A percentile compares a stretch with the other conserved stretches of the same genome.
These are phyloP conservation scores for Aurantiochytrium sp. DNA, from an alignment of 108 stramenopile species.

Conservation along the genomic window DNA sequence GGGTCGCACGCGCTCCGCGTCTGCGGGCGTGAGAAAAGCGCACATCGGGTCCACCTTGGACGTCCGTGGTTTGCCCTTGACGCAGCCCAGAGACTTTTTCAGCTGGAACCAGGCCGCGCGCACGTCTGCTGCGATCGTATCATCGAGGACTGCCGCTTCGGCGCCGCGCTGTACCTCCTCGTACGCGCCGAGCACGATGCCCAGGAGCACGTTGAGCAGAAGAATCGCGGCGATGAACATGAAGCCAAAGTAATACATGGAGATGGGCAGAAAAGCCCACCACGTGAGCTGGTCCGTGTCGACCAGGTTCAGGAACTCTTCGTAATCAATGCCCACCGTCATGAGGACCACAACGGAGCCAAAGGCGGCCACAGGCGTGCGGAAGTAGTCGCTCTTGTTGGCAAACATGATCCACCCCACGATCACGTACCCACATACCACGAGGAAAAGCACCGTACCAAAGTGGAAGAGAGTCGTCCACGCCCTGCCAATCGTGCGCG, in stretches of 20 bases:
- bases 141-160: background rate
- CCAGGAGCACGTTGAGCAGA: background rate
- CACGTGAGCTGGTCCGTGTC: background rate
- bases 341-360: background rate
- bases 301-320: background rate
- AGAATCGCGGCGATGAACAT: background rate
- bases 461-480: background rate
- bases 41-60: background rate
- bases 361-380: background rate
- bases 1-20: background rate
- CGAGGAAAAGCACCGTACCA: background rate
- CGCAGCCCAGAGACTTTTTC: background rate
- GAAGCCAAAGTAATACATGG: constrained; percentile 27
- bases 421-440: background rate
- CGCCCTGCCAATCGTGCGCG: background rate
- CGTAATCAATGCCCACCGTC: background rate
- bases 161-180: background rate
- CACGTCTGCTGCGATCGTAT: background rate
- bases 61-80: background rate
- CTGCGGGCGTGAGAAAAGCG: background rate
- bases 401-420: constrained; percentile 19
- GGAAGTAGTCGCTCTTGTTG: background rate
- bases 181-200: background rate
- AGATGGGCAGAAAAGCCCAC: constrained; percentile 1
- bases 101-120: background rate